Percentiles rank a stretch among this genome's conserved stretches.
Conservation (phyloP, 768 basidiomycete genomes). For the Lentinula sp. region DNA sequence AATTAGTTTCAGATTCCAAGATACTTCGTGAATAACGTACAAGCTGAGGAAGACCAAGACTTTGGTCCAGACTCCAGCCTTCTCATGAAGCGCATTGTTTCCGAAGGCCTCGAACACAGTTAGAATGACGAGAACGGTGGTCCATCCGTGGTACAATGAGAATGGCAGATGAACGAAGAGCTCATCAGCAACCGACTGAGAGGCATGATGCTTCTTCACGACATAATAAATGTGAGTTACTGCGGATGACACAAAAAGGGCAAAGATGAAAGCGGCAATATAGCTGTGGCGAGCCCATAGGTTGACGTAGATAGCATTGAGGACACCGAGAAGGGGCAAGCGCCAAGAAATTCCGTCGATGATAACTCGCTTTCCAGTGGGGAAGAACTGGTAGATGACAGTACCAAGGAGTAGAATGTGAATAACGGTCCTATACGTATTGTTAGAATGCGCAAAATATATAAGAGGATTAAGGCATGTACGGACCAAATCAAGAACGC, state of each 20-base stretch:
- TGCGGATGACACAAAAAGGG: slow-evolving; percentile 79
- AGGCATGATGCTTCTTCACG: slow-evolving; percentile 79
- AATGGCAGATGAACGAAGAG: slow-evolving; percentile 93
- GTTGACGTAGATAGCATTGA: slow-evolving; percentile 88
- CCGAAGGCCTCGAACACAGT: slow-evolving; percentile 90
- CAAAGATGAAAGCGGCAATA: slow-evolving; percentile 76
- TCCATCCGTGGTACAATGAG: slow-evolving; percentile 94
- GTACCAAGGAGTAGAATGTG: slow-evolving; percentile 89
- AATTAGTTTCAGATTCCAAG: background rate
- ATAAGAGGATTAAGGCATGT: background rate
- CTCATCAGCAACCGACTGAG: slow-evolving; percentile 67
- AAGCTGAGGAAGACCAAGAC: slow-evolving; percentile 91
- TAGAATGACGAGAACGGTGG: slow-evolving; percentile 75
- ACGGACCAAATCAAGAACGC: slow-evolving; percentile 84
- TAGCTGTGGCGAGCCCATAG: slow-evolving; percentile 79
- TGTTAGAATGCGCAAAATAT: background rate
- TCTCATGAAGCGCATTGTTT: slow-evolving; percentile 55
- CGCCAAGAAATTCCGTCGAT: slow-evolving; percentile 90
- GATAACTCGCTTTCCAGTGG: slow-evolving; percentile 66
- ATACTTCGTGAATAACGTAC: slow-evolving; percentile 32
- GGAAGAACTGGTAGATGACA: slow-evolving; percentile 86
- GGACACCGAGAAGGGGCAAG: slow-evolving; percentile 79
- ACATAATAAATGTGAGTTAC: slow-evolving; percentile 87
- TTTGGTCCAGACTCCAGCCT: slow-evolving; percentile 85
- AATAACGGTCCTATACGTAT: slow-evolving; percentile 64